Conservation (phyloP, 2,329 filamentous ascomycete species). For the Juglanconis oblonga region DNA sequence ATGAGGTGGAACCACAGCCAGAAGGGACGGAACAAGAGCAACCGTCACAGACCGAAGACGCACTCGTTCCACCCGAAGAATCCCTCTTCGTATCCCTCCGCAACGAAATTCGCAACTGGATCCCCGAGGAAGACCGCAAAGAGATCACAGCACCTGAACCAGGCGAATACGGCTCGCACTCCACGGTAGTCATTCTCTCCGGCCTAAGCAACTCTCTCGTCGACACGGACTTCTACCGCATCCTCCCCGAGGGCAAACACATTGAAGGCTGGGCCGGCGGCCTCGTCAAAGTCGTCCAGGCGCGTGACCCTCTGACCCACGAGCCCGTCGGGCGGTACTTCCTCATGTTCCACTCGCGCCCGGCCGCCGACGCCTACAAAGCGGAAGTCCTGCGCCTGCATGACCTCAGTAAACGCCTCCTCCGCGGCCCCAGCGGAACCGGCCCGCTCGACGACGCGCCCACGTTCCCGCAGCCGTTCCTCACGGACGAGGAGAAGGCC, state of each 20-base stretch:
- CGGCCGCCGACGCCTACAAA: constrained; percentile 61
- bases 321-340: constrained; percentile 64
- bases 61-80: not conserved
- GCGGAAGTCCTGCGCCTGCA: constrained; percentile 52
- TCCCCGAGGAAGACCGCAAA: not conserved
- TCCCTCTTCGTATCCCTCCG: constrained; percentile 12
- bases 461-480: constrained; percentile 38
- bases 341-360: constrained; percentile 61
- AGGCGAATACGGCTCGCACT: constrained; percentile 11
- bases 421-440: constrained; percentile 27
- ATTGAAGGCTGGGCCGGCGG: constrained; percentile 66
- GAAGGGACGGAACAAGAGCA: not conserved
- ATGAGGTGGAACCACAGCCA: not conserved
- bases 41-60: not conserved
- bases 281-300: constrained; percentile 63
- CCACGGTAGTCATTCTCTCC: constrained; percentile 50
- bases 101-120: constrained; percentile 18
- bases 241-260: constrained; percentile 59
- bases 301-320: constrained; percentile 61
- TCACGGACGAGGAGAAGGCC: constrained; percentile 24
- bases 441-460: constrained; percentile 28
- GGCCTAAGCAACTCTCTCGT: constrained; percentile 58
- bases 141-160: not conserved
- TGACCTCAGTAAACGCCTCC: constrained; percentile 24
- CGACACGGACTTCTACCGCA: constrained; percentile 68